Percentiles rank a stretch among this genome's conserved stretches.
These are phyloP conservation scores for Diospyros kaki DNA, from an alignment of 148 eudicot species.

Conservation along the genomic window DNA sequence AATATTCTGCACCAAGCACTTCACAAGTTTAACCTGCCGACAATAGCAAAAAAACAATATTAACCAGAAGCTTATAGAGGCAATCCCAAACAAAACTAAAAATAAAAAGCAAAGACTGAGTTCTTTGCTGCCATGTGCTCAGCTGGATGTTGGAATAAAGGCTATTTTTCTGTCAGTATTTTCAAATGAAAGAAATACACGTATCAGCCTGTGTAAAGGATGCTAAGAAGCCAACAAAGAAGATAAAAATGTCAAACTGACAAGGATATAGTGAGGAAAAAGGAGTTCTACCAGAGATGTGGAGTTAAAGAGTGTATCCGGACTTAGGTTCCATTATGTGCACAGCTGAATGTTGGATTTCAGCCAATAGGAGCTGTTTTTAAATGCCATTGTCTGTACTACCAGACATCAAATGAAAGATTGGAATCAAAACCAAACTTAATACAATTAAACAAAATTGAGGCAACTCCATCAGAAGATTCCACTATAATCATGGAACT, in stretches of 20 bases:
- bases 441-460: background rate
- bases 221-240: background rate
- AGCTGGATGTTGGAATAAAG: too few relatives aligned
- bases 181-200: too few relatives aligned
- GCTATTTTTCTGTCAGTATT: too few relatives aligned
- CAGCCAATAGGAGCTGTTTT: background rate
- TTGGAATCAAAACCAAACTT: background rate
- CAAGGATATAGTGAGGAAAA: background rate
- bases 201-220: too few relatives aligned
- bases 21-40: conserved; percentile 66
- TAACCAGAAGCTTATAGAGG: too few relatives aligned
- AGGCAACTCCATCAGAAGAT: background rate
- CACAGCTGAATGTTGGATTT: background rate
- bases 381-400: background rate
- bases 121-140: too few relatives aligned
- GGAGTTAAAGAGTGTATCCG: background rate
- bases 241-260: background rate
- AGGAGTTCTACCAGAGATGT: background rate
- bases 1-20: conserved; percentile 47
- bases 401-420: background rate
- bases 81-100: too few relatives aligned
- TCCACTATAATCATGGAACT: background rate
- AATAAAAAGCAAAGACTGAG: too few relatives aligned
- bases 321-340: conserved; percentile 1
- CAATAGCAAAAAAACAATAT: conserved; percentile 7